Evolutionary conservation across 2,329 filamentous ascomycete genomes (phyloP).

Genomic region (Pyricularia sp.): DNA sequence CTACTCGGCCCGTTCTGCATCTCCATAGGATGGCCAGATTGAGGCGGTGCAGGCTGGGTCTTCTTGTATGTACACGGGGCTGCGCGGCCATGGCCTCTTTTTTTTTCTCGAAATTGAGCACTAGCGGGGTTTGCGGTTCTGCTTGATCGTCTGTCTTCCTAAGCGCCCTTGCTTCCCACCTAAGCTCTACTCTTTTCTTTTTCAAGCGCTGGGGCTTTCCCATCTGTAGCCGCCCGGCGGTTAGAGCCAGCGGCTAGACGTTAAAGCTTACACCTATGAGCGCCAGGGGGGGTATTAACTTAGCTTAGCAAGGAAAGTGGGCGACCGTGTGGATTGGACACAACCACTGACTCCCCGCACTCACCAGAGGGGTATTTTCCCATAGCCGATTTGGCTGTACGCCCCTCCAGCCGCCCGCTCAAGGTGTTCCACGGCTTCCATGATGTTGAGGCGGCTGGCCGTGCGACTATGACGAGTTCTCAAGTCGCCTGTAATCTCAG

Average conservation of each 20-base stretch:
- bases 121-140: too few species aligned
- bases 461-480: neutral
- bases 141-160: neutral
- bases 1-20: neutral
- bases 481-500: neutral
- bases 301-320: neutral
- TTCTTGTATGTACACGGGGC: neutral
- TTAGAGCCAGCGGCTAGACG: neutral
- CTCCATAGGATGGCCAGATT: neutral
- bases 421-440: neutral
- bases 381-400: neutral
- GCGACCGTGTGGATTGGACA: neutral
- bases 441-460: neutral
- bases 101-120: neutral
- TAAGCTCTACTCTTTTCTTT: neutral
- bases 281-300: neutral
- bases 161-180: neutral
- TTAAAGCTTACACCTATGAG: neutral
- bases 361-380: neutral
- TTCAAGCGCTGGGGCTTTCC: neutral
- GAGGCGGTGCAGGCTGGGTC: neutral
- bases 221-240: neutral
- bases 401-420: neutral
- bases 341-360: neutral
- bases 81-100: neutral